phyloP scores from a whole-genome alignment of 129 eudicot genomes.

The Deinandra increscens region DNA sequence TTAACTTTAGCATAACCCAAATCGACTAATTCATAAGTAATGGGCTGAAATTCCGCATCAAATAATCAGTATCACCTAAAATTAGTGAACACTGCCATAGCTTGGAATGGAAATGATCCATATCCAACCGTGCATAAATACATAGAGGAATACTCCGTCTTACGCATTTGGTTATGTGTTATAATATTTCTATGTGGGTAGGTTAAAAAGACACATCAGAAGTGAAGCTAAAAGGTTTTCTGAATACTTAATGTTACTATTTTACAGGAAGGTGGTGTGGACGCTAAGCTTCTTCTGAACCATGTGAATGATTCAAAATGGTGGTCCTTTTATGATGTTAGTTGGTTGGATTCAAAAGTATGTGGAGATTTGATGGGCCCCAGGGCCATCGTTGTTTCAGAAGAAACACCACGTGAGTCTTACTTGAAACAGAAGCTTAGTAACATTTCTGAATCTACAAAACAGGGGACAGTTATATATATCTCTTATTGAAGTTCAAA shows the following conservation, averaged over 20 bases:
- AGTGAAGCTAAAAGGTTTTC: background rate
- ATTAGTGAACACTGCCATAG: background rate
- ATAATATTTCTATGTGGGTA: background rate
- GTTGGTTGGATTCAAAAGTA: conserved; percentile 44
- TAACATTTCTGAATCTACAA: conserved; percentile 13
- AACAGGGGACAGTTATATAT: background rate
- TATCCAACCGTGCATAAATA: conserved; percentile 12
- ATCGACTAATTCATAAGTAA: background rate
- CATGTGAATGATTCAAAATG: conserved; percentile 54
- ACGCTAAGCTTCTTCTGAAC: conserved; percentile 69
- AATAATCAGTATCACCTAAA: background rate
- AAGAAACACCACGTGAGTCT: conserved; percentile 98
- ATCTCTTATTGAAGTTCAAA: background rate
- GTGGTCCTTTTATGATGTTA: conserved; percentile 90
- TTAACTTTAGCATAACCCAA: background rate
- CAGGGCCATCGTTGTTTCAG: conserved; percentile 87
- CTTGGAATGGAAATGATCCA: conserved; percentile 13
- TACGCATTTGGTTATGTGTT: background rate
- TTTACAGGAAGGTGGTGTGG: conserved; percentile 61
- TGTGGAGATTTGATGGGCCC: conserved; percentile 86
- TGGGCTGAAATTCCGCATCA: background rate
- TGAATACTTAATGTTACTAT: conserved; percentile 15
- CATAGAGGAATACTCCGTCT: background rate
- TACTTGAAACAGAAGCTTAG: background rate
- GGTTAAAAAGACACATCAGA: background rate